phyloP scores from a whole-genome alignment of 345 rosid genomes.

The Noccaea caerulescens region DNA sequence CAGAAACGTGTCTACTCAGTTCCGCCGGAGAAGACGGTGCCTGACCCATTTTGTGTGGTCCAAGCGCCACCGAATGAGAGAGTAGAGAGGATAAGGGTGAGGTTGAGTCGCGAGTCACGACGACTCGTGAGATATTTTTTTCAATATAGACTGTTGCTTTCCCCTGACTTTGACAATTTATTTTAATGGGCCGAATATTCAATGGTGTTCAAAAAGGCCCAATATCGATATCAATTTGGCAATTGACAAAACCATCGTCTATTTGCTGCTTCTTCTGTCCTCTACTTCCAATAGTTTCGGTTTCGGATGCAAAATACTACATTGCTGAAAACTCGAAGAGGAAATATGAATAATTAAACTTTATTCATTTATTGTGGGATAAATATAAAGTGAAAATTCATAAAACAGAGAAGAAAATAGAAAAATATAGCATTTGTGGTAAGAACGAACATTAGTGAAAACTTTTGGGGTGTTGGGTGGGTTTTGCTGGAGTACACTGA shows the following conservation, averaged over 20 bases:
- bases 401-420: not conserved
- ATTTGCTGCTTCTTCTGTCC: not conserved
- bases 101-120: conserved; percentile 29
- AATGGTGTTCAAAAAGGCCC: not conserved
- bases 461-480: conserved; percentile 22
- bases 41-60: conserved; percentile 57
- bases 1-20: conserved; percentile 13
- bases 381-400: not conserved
- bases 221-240: not conserved
- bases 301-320: not conserved
- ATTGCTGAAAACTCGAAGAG: not conserved
- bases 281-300: not conserved
- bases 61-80: conserved; percentile 21
- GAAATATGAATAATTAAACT: not conserved
- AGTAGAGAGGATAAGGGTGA: not conserved
- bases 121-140: conserved; percentile 9
- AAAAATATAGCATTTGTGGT: conserved; percentile 1
- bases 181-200: not conserved
- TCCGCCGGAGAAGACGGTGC: conserved; percentile 48
- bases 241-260: not conserved
- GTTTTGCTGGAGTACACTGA: conserved; percentile 37
- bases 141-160: not conserved
- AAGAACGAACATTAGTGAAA: conserved; percentile 8
- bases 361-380: not conserved
- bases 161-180: not conserved